phyloP scores from a whole-genome alignment of 176 grass and related monocot genomes.

The Musa itinerans region DNA sequence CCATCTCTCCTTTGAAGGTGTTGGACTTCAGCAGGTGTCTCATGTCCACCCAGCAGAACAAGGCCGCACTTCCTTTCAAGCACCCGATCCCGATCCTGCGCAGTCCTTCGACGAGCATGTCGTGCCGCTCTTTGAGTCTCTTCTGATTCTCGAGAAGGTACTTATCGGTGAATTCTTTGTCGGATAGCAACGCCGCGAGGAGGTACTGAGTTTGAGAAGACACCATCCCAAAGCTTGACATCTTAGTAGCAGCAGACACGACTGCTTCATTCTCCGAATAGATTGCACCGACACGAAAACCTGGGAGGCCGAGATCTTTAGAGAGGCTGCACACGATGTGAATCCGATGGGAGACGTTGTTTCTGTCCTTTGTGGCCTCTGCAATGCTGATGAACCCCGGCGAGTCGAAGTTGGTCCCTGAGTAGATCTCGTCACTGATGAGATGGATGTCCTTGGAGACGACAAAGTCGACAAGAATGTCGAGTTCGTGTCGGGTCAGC shows the following conservation, averaged over 20 bases:
- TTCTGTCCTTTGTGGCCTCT: conserved; percentile 34
- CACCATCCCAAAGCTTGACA: conserved; percentile 93
- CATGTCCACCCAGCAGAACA: conserved; percentile 98
- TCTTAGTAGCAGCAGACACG: conserved; percentile 81
- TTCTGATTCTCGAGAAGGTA: conserved; percentile 65
- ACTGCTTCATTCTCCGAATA: conserved; percentile 63
- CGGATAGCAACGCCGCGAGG: conserved; percentile 47
- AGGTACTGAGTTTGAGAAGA: conserved; percentile 94
- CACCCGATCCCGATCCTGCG: conserved; percentile 39
- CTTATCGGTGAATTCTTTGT: conserved; percentile 43
- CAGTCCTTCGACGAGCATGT: conserved; percentile 48
- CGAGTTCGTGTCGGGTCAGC: conserved; percentile 39
- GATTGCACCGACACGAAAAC: conserved; percentile 80
- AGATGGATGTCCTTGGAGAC: conserved; percentile 71
- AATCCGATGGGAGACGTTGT: conserved; percentile 22
- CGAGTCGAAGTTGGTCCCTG: conserved; percentile 56
- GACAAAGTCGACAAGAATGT: conserved; percentile 54
- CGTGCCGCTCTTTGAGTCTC: conserved; percentile 50
- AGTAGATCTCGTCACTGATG: conserved; percentile 89
- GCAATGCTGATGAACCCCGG: conserved; percentile 70
- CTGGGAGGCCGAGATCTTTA: conserved; percentile 89
- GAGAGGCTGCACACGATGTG: conserved; percentile 94
- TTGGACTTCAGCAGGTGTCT: conserved; percentile 35
- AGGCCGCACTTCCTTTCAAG: conserved; percentile 64
- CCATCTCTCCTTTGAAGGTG: conserved; percentile 64